Percentiles rank a stretch among this genome's conserved stretches.
phyloP scores from a whole-genome alignment of 2,329 filamentous ascomycete genomes.

The Colletotrichum magnum region DNA sequence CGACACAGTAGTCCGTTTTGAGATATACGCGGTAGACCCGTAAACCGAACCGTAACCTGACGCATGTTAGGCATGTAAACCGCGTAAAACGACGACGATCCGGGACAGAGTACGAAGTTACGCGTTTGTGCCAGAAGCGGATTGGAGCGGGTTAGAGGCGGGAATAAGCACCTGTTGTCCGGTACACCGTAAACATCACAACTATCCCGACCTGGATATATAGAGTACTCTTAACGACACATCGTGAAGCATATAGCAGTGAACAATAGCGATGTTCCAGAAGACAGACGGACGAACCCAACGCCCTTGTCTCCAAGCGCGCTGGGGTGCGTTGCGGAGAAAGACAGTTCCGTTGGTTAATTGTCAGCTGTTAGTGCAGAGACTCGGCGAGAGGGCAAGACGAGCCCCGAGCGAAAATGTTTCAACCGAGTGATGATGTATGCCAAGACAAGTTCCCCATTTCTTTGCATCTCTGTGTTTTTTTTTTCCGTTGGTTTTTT shows the following conservation, averaged over 20 bases:
- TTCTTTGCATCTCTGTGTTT: not conserved
- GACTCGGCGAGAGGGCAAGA: not conserved
- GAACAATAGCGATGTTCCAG: no score
- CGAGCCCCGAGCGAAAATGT: slow-evolving; percentile 1
- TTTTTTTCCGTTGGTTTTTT: not conserved
- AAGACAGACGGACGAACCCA: no score
- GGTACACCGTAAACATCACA: not conserved
- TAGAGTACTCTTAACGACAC: no score
- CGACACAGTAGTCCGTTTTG: not conserved
- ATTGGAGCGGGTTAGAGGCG: not conserved
- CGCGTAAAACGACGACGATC: not conserved
- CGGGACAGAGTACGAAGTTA: not conserved
- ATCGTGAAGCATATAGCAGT: no score
- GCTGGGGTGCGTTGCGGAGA: no score
- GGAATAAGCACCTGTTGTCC: not conserved
- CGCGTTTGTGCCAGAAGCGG: not conserved
- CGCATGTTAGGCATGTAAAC: not conserved
- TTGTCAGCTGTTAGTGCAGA: no score
- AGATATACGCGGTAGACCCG: not conserved
- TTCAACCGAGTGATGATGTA: not conserved
- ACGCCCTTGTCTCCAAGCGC: no score
- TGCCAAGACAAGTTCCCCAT: not conserved
- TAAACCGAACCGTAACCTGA: not conserved
- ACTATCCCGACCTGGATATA: no score
- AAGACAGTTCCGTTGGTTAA: no score